Base-by-base conservation (phyloP, 345 rosid genomes). In the Ricinus communis region DNA sequence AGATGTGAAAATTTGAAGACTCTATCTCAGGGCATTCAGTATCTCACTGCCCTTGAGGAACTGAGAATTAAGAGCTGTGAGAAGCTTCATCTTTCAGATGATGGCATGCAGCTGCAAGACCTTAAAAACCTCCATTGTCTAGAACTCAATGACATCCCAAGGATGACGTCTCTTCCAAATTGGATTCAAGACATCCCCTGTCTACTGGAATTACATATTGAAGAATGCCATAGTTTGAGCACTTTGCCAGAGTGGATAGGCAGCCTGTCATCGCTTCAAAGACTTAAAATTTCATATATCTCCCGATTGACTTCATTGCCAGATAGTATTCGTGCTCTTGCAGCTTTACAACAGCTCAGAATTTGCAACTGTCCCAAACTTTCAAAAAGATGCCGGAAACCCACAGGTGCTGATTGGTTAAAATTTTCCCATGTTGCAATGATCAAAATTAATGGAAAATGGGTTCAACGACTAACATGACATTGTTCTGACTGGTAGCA, bases 171-270 rank as follows among this genome's bases (percentile, higher is more conserved):
- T 53, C 50, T 72, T 5, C 75, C 75, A 5, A 19, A 12, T 3
- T 22, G 62, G 45, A 16, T 72, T 64, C 62, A 55, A 40, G 61
- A 59, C 19, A 9, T 60, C 41, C 8, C 55, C 15, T 19, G 62
- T 49, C 40, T 68, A 22, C 24, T 36, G 14, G 15, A 5, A 8
- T 51, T 74, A 5, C 4, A 1, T 0, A 60, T 68, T 40, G 11
- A 9, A 9, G 11, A 27, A 15, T 74, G 77, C 33, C 8, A 15
- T 5, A 47, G 25, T 31, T 50, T 73, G 53, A 56, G 2, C 16
- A 1, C 55, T 59, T 59, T 58, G 22, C 73, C 66, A 7, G 73
- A 46, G 13, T 70, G 73, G 73, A 70, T 70, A 0, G 45, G 41
- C 41, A 69, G 49, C 65, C 73, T 69, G 14, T 45, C 73, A 6